Evolutionary conservation across 2,329 filamentous ascomycete genomes (phyloP).

Genomic region (Lecanicillium sp.): DNA sequence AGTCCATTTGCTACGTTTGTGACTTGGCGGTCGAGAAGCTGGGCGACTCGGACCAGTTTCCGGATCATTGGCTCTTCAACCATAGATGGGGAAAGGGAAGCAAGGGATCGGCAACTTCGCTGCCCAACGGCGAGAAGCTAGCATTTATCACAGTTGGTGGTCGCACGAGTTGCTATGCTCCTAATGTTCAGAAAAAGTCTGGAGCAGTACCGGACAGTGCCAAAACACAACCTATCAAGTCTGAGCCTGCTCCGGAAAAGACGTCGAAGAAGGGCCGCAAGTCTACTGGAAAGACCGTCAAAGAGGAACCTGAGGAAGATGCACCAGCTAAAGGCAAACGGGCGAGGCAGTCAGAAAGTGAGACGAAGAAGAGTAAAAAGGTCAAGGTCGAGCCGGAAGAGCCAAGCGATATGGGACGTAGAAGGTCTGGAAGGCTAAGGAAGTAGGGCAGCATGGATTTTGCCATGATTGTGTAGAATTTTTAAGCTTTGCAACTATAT

Average conservation of each 20-base stretch:
- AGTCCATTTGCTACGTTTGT: slow-evolving; percentile 70
- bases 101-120: slow-evolving; percentile 54
- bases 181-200: slow-evolving; percentile 75
- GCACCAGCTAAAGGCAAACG: slow-evolving; percentile 15
- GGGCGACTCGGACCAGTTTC: slow-evolving; percentile 77
- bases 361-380: slow-evolving; percentile 15
- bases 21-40: slow-evolving; percentile 69
- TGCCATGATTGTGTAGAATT: too few species aligned
- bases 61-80: slow-evolving; percentile 79
- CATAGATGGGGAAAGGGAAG: slow-evolving; percentile 87
- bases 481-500: too few species aligned
- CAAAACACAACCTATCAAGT: slow-evolving; percentile 33
- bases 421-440: slow-evolving; percentile 21
- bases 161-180: slow-evolving; percentile 82
- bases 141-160: slow-evolving; percentile 84
- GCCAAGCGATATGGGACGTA: slow-evolving; percentile 7
- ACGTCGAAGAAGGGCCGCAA: slow-evolving; percentile 16
- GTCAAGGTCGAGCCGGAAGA: slow-evolving; percentile 3
- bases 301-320: slow-evolving; percentile 17
- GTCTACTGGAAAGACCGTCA: slow-evolving; percentile 12
- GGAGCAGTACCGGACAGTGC: slow-evolving; percentile 31
- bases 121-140: slow-evolving; percentile 81
- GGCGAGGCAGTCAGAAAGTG: slow-evolving; percentile 3
- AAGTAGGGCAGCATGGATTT: slow-evolving; percentile 9
- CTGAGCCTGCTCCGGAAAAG: slow-evolving; percentile 18